Conservation (phyloP, 1,284 basidiomycete genomes). For the Rhodotorula sp. region DNA sequence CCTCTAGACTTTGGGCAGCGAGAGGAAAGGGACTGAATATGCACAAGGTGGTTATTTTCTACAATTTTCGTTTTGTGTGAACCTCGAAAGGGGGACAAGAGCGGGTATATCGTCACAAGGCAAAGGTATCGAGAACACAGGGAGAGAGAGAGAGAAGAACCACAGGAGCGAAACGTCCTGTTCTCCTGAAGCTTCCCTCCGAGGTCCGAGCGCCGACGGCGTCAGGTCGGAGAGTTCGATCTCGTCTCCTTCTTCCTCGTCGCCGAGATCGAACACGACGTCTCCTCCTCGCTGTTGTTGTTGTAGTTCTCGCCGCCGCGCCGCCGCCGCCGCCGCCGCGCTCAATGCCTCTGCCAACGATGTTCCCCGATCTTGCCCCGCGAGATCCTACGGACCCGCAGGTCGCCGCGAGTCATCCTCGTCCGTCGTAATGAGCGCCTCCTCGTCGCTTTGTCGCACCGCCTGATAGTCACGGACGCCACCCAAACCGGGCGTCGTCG, state of each 20-base stretch:
- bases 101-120: too few species aligned
- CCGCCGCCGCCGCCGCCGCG: neutral
- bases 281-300: neutral
- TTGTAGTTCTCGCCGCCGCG: neutral
- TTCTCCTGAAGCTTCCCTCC: too few species aligned
- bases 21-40: too few species aligned
- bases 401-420: conserved; percentile 5
- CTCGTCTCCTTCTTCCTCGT: neutral
- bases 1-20: too few species aligned
- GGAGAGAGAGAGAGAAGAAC: too few species aligned
- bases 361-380: neutral
- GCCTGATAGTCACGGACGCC: conserved; percentile 12
- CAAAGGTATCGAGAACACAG: too few species aligned
- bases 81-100: too few species aligned
- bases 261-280: conserved; percentile 1
- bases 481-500: conserved; percentile 8
- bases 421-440: conserved; percentile 5
- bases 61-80: too few species aligned
- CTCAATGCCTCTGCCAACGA: neutral
- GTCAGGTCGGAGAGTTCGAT: conserved; percentile 2
- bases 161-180: too few species aligned
- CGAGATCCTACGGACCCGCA: conserved; percentile 1
- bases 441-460: conserved; percentile 13
- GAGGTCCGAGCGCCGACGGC: too few species aligned
- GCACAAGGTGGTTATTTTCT: too few species aligned